A percentile compares a stretch with the other conserved stretches of the same genome.
Evolutionary conservation across 1,284 basidiomycete genomes (phyloP).

Genomic region (Trametes hirsuta): DNA sequence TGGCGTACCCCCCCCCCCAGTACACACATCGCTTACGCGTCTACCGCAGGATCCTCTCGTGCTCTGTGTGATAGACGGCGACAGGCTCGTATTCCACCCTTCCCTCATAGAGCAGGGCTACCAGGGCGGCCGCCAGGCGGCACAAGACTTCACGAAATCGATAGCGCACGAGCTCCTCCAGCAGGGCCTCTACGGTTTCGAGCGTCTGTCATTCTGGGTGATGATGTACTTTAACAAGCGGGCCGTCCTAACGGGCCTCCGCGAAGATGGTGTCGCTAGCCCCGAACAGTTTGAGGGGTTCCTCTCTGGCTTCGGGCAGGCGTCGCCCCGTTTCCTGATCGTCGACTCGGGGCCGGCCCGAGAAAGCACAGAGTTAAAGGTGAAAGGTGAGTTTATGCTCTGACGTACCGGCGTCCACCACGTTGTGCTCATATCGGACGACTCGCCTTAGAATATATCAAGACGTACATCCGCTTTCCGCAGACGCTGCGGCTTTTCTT

Average conservation of each 20-base stretch:
- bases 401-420: not conserved
- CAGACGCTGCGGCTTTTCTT: slow-evolving; percentile 78
- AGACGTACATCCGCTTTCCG: slow-evolving; percentile 73
- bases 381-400: slow-evolving; percentile 56
- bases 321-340: slow-evolving; percentile 67
- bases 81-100: slow-evolving; percentile 66
- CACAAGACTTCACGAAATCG: slow-evolving; percentile 63
- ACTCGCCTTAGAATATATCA: slow-evolving; percentile 61
- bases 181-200: slow-evolving; percentile 59
- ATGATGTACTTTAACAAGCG: slow-evolving; percentile 69
- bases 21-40: not conserved
- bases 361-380: slow-evolving; percentile 70
- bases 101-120: slow-evolving; percentile 62
- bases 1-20: not conserved
- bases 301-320: slow-evolving; percentile 68
- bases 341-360: slow-evolving; percentile 74
- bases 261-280: slow-evolving; percentile 56
- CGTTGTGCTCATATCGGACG: slow-evolving; percentile 1
- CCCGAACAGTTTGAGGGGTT: slow-evolving; percentile 70
- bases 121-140: slow-evolving; percentile 68
- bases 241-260: slow-evolving; percentile 53
- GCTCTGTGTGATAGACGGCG: slow-evolving; percentile 74
- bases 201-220: slow-evolving; percentile 71
- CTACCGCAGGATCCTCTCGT: slow-evolving; percentile 59
- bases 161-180: slow-evolving; percentile 66